phyloP scores from a whole-genome alignment of 345 rosid genomes.

The Sonneratia alba region DNA sequence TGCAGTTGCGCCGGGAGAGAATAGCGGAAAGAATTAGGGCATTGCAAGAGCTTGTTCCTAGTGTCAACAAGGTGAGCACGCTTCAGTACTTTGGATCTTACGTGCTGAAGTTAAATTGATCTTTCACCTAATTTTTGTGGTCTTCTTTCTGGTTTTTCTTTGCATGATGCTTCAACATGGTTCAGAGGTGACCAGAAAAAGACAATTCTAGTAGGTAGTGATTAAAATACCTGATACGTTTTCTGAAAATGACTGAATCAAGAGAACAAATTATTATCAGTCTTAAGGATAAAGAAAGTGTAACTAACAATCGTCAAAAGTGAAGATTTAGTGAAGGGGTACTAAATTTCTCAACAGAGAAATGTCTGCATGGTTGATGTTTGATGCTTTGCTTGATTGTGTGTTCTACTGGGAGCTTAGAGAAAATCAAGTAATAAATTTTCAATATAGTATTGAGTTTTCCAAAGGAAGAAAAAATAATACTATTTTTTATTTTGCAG shows the following conservation, averaged over 20 bases:
- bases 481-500: conserved; percentile 25
- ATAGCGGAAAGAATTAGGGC: conserved; percentile 98
- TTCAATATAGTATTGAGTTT: not conserved
- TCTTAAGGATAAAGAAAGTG: no score
- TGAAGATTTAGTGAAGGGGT: no score
- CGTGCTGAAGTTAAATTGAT: not conserved
- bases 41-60: conserved; percentile 94
- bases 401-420: not conserved
- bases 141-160: not conserved
- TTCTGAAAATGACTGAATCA: not conserved
- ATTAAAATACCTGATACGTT: not conserved
- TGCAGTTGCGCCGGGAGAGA: conserved; percentile 91
- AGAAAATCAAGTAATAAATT: not conserved
- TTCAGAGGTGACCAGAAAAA: not conserved
- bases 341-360: no score
- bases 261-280: no score
- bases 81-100: not conserved
- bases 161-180: not conserved
- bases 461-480: not conserved
- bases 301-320: no score
- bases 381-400: not conserved
- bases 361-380: no score
- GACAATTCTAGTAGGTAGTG: not conserved
- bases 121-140: not conserved
- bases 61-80: conserved; percentile 80